phyloP scores from a whole-genome alignment of 768 basidiomycete genomes.

The Leccinum rimulosum region DNA sequence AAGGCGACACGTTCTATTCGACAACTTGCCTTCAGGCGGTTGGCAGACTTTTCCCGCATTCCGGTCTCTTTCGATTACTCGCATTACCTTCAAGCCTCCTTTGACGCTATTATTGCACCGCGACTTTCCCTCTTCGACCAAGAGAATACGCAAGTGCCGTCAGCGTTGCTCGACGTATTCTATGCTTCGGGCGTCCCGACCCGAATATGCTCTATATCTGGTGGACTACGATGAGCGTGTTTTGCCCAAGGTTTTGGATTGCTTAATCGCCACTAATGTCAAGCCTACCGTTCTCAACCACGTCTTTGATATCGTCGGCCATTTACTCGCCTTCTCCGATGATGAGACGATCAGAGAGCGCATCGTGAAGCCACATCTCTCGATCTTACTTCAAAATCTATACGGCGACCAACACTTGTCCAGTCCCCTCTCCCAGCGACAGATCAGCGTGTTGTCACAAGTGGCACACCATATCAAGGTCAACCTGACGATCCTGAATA shows the following conservation, averaged over 20 bases:
- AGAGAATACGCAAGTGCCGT: not conserved
- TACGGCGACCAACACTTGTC: constrained; percentile 45
- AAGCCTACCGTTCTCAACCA: constrained; percentile 63
- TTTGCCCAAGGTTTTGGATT: constrained; percentile 77
- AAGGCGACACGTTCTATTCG: constrained; percentile 62
- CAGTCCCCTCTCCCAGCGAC: constrained; percentile 72
- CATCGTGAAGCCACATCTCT: constrained; percentile 69
- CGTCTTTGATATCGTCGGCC: constrained; percentile 84
- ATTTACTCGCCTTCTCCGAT: constrained; percentile 54
- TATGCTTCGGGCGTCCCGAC: constrained; percentile 64
- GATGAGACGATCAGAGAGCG: constrained; percentile 47
- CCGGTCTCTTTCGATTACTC: constrained; percentile 73
- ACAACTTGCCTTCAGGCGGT: constrained; percentile 79
- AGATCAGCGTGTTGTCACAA: constrained; percentile 76
- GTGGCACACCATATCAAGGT: constrained; percentile 81
- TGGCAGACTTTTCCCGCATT: constrained; percentile 84
- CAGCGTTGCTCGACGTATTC: constrained; percentile 3
- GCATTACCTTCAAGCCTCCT: constrained; percentile 65
- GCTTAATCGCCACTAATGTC: constrained; percentile 78
- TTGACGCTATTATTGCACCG: constrained; percentile 74
- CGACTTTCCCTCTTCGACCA: constrained; percentile 51
- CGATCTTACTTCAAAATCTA: constrained; percentile 69
- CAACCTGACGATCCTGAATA: constrained; percentile 68
- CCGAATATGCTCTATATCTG: constrained; percentile 57
- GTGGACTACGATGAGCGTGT: constrained; percentile 65